These are phyloP conservation scores for Dactylella cylindrospora DNA, from an alignment of 2,329 filamentous ascomycete species.

Conservation along the genomic window DNA sequence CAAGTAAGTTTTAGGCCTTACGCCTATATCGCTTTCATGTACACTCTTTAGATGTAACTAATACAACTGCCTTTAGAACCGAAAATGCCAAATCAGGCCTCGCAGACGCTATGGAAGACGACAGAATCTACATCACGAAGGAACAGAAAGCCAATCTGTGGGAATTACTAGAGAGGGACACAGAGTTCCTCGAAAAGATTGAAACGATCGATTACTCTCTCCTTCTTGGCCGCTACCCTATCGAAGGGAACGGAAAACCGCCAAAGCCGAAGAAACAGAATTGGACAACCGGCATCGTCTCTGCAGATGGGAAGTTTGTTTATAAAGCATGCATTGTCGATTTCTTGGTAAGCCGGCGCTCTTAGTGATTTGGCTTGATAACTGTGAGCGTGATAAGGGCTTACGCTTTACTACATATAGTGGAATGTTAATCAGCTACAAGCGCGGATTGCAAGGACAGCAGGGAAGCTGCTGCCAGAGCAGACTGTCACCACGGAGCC, in stretches of 20 bases:
- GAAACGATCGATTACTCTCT: slow-evolving; percentile 48
- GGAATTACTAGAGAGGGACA: slow-evolving; percentile 46
- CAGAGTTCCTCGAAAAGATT: slow-evolving; percentile 46
- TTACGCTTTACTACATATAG: not conserved
- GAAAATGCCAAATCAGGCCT: slow-evolving; percentile 47
- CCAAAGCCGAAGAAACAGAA: slow-evolving; percentile 40
- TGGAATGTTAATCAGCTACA: slow-evolving; percentile 48
- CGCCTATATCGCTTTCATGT: not conserved
- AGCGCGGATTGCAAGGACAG: slow-evolving; percentile 46
- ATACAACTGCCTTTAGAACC: slow-evolving; percentile 26
- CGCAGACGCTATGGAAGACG: slow-evolving; percentile 48
- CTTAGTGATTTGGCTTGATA: not conserved
- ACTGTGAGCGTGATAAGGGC: too few species aligned
- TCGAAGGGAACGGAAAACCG: slow-evolving; percentile 42
- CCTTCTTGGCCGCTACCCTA: slow-evolving; percentile 47
- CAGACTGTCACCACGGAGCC: slow-evolving; percentile 48
- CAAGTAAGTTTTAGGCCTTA: slow-evolving; percentile 12
- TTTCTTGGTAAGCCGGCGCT: slow-evolving; percentile 41
- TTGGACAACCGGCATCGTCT: slow-evolving; percentile 45
- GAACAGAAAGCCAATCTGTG: slow-evolving; percentile 45
- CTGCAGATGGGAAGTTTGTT: slow-evolving; percentile 48
- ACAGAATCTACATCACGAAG: slow-evolving; percentile 43
- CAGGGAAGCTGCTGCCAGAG: slow-evolving; percentile 46
- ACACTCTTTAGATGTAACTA: not conserved
- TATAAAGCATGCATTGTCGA: slow-evolving; percentile 48